Evolutionary conservation across 768 basidiomycete genomes (phyloP).

Genomic region (Kwoniella sp.): DNA sequence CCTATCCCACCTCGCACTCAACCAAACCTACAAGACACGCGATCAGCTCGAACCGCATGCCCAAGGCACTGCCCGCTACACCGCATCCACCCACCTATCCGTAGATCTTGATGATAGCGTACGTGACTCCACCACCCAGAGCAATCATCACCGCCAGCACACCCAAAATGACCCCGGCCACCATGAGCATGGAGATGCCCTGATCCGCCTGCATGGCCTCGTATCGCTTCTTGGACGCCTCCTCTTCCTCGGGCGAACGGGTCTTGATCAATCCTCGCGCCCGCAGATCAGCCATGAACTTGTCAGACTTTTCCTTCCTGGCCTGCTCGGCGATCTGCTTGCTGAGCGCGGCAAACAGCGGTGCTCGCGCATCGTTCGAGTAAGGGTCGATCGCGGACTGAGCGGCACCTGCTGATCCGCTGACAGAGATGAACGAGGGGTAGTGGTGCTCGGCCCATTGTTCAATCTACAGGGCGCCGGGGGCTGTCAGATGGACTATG

Average conservation of each 20-base stretch:
- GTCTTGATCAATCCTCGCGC: constrained; percentile 47
- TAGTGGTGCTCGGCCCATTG: constrained; percentile 90
- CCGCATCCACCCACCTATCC: constrained; percentile 1
- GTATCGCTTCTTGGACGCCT: constrained; percentile 16
- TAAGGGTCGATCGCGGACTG: constrained; percentile 44
- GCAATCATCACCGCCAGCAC: constrained; percentile 28
- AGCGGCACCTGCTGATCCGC: constrained; percentile 23
- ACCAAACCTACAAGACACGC: background rate
- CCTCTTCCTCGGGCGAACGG: constrained; percentile 28
- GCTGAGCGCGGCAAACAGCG: constrained; percentile 39
- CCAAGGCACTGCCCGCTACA: no score
- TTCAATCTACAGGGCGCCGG: constrained; percentile 83
- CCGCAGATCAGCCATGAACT: constrained; percentile 54
- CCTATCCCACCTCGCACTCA: background rate
- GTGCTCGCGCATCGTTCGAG: constrained; percentile 49
- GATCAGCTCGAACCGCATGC: background rate
- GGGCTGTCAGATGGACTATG: no score
- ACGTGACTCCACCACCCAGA: constrained; percentile 23
- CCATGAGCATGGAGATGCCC: constrained; percentile 18
- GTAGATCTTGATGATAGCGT: constrained; percentile 24
- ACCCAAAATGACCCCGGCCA: constrained; percentile 25
- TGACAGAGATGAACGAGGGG: constrained; percentile 71
- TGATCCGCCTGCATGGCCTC: constrained; percentile 15
- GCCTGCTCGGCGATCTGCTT: constrained; percentile 34
- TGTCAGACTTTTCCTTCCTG: constrained; percentile 19